phyloP scores from a whole-genome alignment of 2,329 filamentous ascomycete genomes.

The Phyllosticta paracitricarpa region DNA sequence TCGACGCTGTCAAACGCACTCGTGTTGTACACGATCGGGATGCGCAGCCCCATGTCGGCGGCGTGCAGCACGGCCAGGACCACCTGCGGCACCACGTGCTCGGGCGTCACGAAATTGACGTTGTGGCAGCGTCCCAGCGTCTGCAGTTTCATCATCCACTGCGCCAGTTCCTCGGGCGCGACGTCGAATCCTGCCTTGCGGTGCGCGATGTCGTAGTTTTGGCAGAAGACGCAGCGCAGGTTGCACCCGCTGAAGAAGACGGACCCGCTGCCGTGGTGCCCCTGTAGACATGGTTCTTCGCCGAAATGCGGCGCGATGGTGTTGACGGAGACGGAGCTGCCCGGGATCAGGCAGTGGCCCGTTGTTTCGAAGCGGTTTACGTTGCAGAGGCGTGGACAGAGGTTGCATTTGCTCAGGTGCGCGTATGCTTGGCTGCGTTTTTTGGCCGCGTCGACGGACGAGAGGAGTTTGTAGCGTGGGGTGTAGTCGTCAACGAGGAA shows the following conservation, averaged over 20 bases:
- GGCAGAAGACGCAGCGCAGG: slow-evolving; percentile 64
- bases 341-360: slow-evolving; percentile 67
- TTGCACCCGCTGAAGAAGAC: slow-evolving; percentile 77
- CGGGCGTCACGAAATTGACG: slow-evolving; percentile 79
- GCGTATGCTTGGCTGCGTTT: slow-evolving; percentile 66
- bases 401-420: slow-evolving; percentile 68
- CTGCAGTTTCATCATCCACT: slow-evolving; percentile 78
- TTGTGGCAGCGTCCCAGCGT: slow-evolving; percentile 75
- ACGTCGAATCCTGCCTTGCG: slow-evolving; percentile 72
- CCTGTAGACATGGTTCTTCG: slow-evolving; percentile 76
- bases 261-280: slow-evolving; percentile 67
- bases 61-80: slow-evolving; percentile 67
- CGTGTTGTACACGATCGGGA: slow-evolving; percentile 79
- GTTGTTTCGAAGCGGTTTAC: slow-evolving; percentile 75
- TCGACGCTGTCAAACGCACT: slow-evolving; percentile 69
- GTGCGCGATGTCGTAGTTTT: slow-evolving; percentile 78
- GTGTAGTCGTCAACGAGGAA: slow-evolving; percentile 67
- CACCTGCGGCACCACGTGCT: slow-evolving; percentile 79
- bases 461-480: slow-evolving; percentile 61
- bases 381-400: slow-evolving; percentile 67
- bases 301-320: slow-evolving; percentile 80
- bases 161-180: slow-evolving; percentile 65
- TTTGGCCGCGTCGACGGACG: slow-evolving; percentile 56
- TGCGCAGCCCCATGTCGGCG: slow-evolving; percentile 54
- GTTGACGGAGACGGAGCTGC: slow-evolving; percentile 65